These are phyloP conservation scores for Coriaria nepalensis DNA, from an alignment of 306 rosid species.

Conservation along the genomic window DNA sequence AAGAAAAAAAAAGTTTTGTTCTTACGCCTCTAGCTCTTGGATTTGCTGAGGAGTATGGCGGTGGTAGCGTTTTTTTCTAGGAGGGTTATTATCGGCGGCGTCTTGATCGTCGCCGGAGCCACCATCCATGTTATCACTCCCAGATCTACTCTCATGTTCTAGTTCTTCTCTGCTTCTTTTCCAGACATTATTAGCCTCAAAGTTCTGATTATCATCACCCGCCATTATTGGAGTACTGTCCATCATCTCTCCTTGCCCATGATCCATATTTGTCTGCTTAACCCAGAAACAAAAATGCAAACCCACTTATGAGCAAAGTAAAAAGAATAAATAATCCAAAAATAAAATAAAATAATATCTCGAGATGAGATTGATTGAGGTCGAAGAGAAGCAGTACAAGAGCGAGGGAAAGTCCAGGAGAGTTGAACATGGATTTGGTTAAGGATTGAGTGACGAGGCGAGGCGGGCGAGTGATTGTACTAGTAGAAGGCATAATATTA, in stretches of 20 bases:
- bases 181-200: constrained; percentile 12
- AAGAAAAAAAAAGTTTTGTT: background rate
- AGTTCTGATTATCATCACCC: constrained; percentile 35
- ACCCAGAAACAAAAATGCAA: background rate
- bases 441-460: constrained; percentile 55
- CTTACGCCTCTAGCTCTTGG: constrained; percentile 93
- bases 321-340: background rate
- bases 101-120: constrained; percentile 90
- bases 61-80: constrained; percentile 87
- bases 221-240: constrained; percentile 23
- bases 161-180: constrained; percentile 72
- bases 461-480: constrained; percentile 42
- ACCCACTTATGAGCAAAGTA: background rate
- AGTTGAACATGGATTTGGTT: constrained; percentile 91
- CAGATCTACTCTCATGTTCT: constrained; percentile 96
- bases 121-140: constrained; percentile 89
- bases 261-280: constrained; percentile 59
- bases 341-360: background rate
- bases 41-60: constrained; percentile 99
- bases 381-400: constrained; percentile 39
- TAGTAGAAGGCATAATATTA: constrained; percentile 55
- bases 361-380: background rate
- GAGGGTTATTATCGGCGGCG: constrained; percentile 68
- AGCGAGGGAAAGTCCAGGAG: constrained; percentile 90
- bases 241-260: constrained; percentile 51